Evolutionary conservation across 495 filamentous ascomycete genomes (phyloP), one percentile per base, ranked within the genome.

Genomic region (Podospora pseudoanserina): DNA sequence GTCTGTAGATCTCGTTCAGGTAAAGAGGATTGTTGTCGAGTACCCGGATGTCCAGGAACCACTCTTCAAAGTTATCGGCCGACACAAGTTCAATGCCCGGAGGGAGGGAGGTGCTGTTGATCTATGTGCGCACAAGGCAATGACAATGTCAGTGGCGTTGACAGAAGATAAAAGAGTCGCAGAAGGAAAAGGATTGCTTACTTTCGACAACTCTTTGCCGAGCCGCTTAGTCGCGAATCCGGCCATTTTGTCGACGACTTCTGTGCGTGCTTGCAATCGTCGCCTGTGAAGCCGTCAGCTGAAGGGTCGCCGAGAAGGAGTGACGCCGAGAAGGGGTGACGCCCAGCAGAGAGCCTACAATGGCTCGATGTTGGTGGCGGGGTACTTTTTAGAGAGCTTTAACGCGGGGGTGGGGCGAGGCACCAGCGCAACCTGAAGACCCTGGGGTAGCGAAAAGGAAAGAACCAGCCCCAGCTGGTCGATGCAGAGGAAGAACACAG

Each of bases 1-100:
- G 82, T 54, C 96, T 85, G 80, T 92, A 97, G 19, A 79, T 90
- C 75, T 99, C 84, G 77, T 87, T 83, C 19, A 83, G 79, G 79
- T 99, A 99, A 56, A 99, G 80, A 16, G 95, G 94, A 73, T 99
- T 99, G 67, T 88, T 82, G 77, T 97, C 94, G 2, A 98, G 85
- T 54, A 99, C 93, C 65, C 84, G 79, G 68, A 99, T 96, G 76
- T 99, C 95, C 80, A 99, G 88, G 26, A 89, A 83, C 96, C 96
- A 99, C 83, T 96, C 89, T 72, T 91, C 85, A 39, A 97, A 85
- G 74, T 92, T 88, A 30, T 95, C 90, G 27, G 92, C 88, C 54
- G 88, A 86, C 62, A 92, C 90, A 62, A 97, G 86, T 63, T 84
- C 80, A 72, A 99, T 95, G 61, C 95, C 95, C 27, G 86, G 86